phyloP scores from a whole-genome alignment of 2,329 filamentous ascomycete species.

The Pseudogymnoascus sp. region DNA sequence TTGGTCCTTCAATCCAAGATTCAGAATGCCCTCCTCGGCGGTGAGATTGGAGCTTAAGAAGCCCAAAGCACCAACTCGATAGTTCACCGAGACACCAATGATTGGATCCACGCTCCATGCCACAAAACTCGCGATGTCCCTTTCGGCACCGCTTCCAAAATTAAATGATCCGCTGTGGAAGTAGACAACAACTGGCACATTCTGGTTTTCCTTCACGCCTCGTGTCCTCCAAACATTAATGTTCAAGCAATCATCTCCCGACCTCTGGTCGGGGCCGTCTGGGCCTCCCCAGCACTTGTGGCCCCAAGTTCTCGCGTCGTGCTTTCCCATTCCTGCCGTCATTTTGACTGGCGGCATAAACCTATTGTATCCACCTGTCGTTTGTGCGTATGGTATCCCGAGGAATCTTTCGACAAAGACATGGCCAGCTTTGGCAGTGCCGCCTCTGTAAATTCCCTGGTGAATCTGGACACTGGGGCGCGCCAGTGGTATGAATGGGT shows the following conservation, averaged over 20 bases:
- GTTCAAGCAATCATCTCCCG: conserved; percentile 44
- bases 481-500: not conserved
- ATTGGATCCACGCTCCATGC: conserved; percentile 43
- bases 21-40: conserved; percentile 47
- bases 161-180: conserved; percentile 58
- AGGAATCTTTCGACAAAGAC: conserved; percentile 35
- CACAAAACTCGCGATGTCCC: conserved; percentile 53
- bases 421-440: conserved; percentile 15
- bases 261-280: conserved; percentile 13
- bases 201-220: conserved; percentile 19
- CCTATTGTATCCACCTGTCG: conserved; percentile 37
- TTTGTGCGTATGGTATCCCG: conserved; percentile 39
- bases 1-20: conserved; percentile 58
- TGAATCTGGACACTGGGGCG: not conserved
- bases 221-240: conserved; percentile 39
- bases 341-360: conserved; percentile 38
- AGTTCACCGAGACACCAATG: conserved; percentile 49
- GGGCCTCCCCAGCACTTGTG: not conserved
- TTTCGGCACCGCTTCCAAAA: conserved; percentile 41
- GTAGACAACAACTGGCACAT: conserved; percentile 47
- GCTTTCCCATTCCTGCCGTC: conserved; percentile 14
- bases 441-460: conserved; percentile 4
- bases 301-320: not conserved
- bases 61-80: conserved; percentile 57
- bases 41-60: conserved; percentile 53